Percentiles rank a stretch among this genome's conserved stretches.
phyloP scores from a whole-genome alignment of 2,329 filamentous ascomycete species.

The Microcera coccophila region DNA sequence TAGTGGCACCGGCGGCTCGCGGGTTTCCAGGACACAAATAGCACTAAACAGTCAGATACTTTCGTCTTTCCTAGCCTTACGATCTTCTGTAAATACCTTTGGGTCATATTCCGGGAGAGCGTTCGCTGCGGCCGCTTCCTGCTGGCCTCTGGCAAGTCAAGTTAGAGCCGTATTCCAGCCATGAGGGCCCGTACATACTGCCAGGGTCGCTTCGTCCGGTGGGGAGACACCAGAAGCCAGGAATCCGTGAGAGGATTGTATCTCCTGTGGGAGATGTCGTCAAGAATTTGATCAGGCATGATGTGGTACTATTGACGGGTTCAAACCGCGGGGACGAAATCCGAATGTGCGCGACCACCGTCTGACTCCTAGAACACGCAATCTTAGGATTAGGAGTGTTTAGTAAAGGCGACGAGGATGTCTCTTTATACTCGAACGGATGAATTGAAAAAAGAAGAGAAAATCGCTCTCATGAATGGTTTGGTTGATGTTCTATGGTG shows the following conservation, averaged over 20 bases:
- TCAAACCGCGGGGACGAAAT: not conserved
- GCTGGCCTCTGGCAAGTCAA: conserved; percentile 59
- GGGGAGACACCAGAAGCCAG: conserved; percentile 92
- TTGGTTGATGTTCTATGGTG: conserved; percentile 16
- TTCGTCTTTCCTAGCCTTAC: too few relatives aligned
- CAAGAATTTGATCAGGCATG: conserved; percentile 74
- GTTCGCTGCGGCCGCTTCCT: conserved; percentile 67
- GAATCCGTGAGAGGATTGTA: conserved; percentile 88
- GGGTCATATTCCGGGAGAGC: conserved; percentile 78
- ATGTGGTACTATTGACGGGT: conserved; percentile 13
- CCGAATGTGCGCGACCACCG: not conserved
- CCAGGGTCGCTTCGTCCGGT: conserved; percentile 96
- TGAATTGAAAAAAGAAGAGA: not conserved
- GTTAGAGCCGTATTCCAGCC: conserved; percentile 7
- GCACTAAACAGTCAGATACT: conserved; percentile 55
- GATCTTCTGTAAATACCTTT: conserved; percentile 53
- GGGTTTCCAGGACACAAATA: conserved; percentile 92
- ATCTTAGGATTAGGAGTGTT: not conserved
- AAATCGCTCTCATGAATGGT: conserved; percentile 12
- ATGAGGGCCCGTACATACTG: conserved; percentile 64
- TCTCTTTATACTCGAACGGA: too few relatives aligned
- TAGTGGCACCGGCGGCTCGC: conserved; percentile 79
- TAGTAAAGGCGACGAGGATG: too few relatives aligned
- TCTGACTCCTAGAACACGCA: not conserved
- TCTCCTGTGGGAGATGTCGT: conserved; percentile 94